Conservation (phyloP, 768 basidiomycete species). For the Sporobolomyces phaffii region DNA sequence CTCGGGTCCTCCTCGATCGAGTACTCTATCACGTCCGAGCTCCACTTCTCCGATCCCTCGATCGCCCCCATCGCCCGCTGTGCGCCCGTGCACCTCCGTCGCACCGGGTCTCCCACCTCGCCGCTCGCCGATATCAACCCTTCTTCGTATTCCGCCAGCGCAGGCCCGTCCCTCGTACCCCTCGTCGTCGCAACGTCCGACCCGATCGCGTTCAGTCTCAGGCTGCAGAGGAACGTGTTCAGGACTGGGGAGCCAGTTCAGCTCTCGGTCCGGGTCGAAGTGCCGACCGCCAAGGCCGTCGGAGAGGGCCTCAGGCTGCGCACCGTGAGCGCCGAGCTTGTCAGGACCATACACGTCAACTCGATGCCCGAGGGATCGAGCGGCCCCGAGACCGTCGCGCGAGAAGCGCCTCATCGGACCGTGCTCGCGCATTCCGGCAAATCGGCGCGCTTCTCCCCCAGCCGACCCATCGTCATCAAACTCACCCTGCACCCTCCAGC, state of each 20-base stretch:
- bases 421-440: constrained; percentile 76
- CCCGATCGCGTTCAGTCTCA: constrained; percentile 64
- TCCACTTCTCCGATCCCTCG: constrained; percentile 49
- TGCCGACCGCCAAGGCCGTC: constrained; percentile 63
- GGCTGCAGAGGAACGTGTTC: constrained; percentile 68
- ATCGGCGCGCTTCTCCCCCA: constrained; percentile 79
- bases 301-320: constrained; percentile 67
- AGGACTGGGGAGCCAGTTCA: constrained; percentile 67
- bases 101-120: constrained; percentile 36
- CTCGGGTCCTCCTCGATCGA: constrained; percentile 67
- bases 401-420: constrained; percentile 14
- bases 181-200: neutral
- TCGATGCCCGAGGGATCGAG: neutral
- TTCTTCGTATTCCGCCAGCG: neutral
- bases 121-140: constrained; percentile 6
- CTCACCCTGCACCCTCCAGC: constrained; percentile 62
- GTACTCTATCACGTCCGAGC: constrained; percentile 63
- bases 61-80: constrained; percentile 45
- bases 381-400: too few relatives aligned
- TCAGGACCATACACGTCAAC: constrained; percentile 50
- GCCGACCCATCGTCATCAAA: constrained; percentile 65
- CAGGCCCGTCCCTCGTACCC: neutral
- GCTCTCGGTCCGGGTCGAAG: constrained; percentile 71
- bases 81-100: constrained; percentile 36
- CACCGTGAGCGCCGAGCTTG: constrained; percentile 72